phyloP scores from a whole-genome alignment of 1,139 yeast genomes.

The Candida pseudoviswanathii region DNA sequence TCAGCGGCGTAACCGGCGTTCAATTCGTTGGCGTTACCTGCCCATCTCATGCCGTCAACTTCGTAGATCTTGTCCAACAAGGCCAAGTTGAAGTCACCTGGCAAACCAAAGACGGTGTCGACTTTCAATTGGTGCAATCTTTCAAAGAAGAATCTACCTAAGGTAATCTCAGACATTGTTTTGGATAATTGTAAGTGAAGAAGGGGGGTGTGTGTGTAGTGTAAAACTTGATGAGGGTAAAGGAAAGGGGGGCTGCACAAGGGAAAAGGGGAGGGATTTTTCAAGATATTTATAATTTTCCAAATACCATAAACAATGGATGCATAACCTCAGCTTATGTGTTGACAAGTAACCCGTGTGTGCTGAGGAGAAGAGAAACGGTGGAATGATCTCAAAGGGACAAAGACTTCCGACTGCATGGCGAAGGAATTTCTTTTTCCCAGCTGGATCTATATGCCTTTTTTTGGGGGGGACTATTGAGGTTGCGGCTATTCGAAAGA shows the following conservation, averaged over 20 bases:
- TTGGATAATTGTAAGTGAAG: not conserved
- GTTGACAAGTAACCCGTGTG: not conserved
- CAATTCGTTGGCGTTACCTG: slow-evolving; percentile 47
- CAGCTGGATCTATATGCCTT: too few relatives aligned
- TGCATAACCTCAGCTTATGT: not conserved
- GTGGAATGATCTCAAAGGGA: slow-evolving; percentile 12
- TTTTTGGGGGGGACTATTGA: not conserved
- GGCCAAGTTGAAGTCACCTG: slow-evolving; percentile 44
- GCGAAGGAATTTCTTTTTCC: too few relatives aligned
- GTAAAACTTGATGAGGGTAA: too few relatives aligned
- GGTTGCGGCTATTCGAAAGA: not conserved
- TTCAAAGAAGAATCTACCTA: slow-evolving; percentile 48
- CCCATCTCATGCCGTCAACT: slow-evolving; percentile 41
- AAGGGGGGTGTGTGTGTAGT: too few relatives aligned
- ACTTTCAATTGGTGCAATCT: slow-evolving; percentile 38
- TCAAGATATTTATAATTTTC: not conserved
- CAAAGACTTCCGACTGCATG: slow-evolving; percentile 7
- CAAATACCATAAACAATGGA: not conserved
- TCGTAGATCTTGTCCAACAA: slow-evolving; percentile 42
- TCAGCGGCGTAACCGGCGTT: slow-evolving; percentile 49
- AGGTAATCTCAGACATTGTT: slow-evolving; percentile 38
- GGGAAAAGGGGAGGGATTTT: not conserved
- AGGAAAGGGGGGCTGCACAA: not conserved
- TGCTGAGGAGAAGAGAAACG: not conserved
- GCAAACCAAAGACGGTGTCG: slow-evolving; percentile 44